Conservation (phyloP, 2,329 filamentous ascomycete species). For the Penicillium sp. region DNA sequence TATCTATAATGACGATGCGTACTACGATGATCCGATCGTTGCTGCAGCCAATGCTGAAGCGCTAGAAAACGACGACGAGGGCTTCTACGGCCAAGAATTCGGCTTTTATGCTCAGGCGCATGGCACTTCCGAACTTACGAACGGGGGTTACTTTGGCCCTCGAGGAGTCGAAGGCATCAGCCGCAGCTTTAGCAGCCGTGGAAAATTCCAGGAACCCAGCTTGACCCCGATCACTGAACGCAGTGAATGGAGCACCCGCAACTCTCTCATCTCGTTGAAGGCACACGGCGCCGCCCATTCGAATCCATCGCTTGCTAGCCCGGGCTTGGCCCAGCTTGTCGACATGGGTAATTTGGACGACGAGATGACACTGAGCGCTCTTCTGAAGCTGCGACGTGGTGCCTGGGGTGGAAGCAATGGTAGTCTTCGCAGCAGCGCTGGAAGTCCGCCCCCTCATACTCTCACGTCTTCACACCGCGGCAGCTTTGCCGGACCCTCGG, state of each 20-base stretch:
- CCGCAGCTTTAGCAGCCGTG: slow-evolving; percentile 70
- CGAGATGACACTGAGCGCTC: slow-evolving; percentile 71
- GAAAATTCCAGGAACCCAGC: slow-evolving; percentile 80
- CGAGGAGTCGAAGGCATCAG: slow-evolving; percentile 63
- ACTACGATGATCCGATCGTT: slow-evolving; percentile 87
- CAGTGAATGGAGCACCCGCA: slow-evolving; percentile 93
- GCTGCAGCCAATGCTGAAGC: slow-evolving; percentile 93
- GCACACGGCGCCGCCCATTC: slow-evolving; percentile 52
- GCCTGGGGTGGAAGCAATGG: slow-evolving; percentile 81
- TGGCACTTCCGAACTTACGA: slow-evolving; percentile 61
- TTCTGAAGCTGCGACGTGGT: slow-evolving; percentile 70
- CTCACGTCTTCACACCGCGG: slow-evolving; percentile 33
- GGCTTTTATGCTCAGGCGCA: slow-evolving; percentile 76
- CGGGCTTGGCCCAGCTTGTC: slow-evolving; percentile 75
- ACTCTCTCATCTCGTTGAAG: slow-evolving; percentile 77
- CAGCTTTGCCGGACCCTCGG: slow-evolving; percentile 37
- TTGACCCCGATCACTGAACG: slow-evolving; percentile 94
- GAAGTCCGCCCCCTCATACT: slow-evolving; percentile 44
- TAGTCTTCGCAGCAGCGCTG: slow-evolving; percentile 60
- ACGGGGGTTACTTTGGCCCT: slow-evolving; percentile 87
- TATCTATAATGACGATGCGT: slow-evolving; percentile 63
- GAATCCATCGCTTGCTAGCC: slow-evolving; percentile 61
- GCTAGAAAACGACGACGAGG: slow-evolving; percentile 86
- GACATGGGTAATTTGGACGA: slow-evolving; percentile 60
- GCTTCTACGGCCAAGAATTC: slow-evolving; percentile 95